Base-by-base conservation (phyloP, 352 stramenopile species). In the Phytophthora macrochlamydospora region DNA sequence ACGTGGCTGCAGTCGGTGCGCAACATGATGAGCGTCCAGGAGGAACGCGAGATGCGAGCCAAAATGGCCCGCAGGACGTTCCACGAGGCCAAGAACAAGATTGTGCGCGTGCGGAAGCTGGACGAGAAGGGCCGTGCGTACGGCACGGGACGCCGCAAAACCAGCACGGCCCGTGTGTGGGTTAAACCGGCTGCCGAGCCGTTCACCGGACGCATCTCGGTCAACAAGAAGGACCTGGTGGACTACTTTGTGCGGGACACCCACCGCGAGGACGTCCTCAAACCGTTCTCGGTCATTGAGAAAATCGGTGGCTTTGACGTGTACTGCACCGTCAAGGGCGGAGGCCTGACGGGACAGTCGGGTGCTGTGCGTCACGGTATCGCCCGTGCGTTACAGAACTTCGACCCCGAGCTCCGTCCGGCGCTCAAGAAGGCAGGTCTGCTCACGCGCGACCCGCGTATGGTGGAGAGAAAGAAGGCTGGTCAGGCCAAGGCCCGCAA, bases 391-490 rank as follows among this genome's bases (percentile, higher is more conserved):
- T 79, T 99, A 67, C 90, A 98, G 69, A 80, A 94, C 58, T 99
- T 97, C 71, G 91, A 99, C 69, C 95, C 95, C 42, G 85, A 93
- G 63, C 90, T 93, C 74, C 93, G 96, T 60, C 81, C 90, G 57
- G 69, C 87, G 4, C 88, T 99, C 60, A 99, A 99, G 81, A 89
- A 91, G 65, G 80, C 92, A 42, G 95, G 96, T 61, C 88, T 98
- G 62, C 72, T 99, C 37, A 98, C 87, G 65, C 83, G 96, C 73
- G 97, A 99, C 87, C 81, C 95, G 65, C 79, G 97, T 75, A 97
- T 96, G 81, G 97, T 99, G 51, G 96, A 99, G 83, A 82, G 94
- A 61, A 99, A 99, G 86, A 99, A 99, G 78, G 59, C 95, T 37
- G 97, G 97, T 63, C 92, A 95, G 69, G 80, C 90, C 35, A 99